phyloP scores from a whole-genome alignment of 306 rosid genomes.

The Quercus engelmannii region DNA sequence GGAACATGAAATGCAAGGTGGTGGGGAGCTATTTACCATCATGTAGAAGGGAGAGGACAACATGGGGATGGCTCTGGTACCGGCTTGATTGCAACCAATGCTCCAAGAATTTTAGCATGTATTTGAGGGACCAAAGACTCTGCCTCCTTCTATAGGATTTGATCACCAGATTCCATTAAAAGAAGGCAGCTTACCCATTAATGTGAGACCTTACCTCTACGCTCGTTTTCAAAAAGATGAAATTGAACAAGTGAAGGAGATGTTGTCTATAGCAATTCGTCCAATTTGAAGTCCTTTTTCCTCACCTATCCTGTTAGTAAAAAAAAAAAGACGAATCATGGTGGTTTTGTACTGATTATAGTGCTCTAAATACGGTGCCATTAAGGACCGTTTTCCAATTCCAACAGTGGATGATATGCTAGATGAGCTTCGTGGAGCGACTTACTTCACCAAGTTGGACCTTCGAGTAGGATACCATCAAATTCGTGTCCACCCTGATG shows the following conservation, averaged over 20 bases:
- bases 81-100: background rate
- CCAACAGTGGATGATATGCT: background rate
- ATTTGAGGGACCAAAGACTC: background rate
- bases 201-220: background rate
- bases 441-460: background rate
- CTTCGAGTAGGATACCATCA: background rate
- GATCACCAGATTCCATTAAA: background rate
- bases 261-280: background rate
- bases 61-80: no score
- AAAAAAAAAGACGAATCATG: background rate
- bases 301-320: no score
- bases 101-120: background rate
- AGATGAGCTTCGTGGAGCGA: background rate
- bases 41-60: no score
- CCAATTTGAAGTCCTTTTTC: background rate
- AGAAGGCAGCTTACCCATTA: background rate
- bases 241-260: background rate
- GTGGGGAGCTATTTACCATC: no score
- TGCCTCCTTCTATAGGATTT: background rate
- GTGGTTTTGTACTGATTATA: background rate
- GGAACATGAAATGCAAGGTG: no score
- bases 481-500: background rate
- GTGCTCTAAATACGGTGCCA: background rate
- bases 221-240: background rate
- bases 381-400: background rate